phyloP scores from a whole-genome alignment of 2,329 filamentous ascomycete genomes.

The Neospermospora avenae region DNA sequence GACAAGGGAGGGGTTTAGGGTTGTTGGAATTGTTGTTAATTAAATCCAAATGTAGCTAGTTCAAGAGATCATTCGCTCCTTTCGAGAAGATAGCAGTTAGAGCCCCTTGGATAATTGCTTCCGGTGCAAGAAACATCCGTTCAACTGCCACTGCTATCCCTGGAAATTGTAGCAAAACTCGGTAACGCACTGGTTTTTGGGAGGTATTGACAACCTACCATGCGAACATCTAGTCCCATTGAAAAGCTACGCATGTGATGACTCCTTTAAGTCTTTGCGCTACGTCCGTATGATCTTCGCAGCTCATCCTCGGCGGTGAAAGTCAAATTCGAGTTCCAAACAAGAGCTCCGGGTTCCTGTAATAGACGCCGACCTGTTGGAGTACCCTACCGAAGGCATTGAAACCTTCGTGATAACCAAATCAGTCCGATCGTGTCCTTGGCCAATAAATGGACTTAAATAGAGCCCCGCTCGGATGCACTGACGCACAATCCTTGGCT shows the following conservation, averaged over 20 bases:
- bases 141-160: background rate
- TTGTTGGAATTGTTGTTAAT: background rate
- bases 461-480: constrained; percentile 1
- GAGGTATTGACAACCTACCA: background rate
- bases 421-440: background rate
- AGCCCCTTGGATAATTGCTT: constrained; percentile 1
- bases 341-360: background rate
- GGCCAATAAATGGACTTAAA: constrained; percentile 9
- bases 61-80: background rate
- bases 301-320: constrained; percentile 3
- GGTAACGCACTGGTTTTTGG: background rate
- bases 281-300: background rate
- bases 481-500: background rate
- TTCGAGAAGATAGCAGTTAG: background rate
- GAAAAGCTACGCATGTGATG: background rate
- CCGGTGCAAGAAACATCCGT: background rate
- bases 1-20: background rate
- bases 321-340: background rate
- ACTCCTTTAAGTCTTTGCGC: too few relatives aligned
- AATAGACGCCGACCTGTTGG: constrained; percentile 11
- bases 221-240: background rate
- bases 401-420: background rate
- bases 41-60: background rate
- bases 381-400: background rate
- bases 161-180: background rate